A percentile compares a stretch with the other conserved stretches of the same genome.
phyloP scores from a whole-genome alignment of 306 rosid genomes.

The Aeschynomene evenia region DNA sequence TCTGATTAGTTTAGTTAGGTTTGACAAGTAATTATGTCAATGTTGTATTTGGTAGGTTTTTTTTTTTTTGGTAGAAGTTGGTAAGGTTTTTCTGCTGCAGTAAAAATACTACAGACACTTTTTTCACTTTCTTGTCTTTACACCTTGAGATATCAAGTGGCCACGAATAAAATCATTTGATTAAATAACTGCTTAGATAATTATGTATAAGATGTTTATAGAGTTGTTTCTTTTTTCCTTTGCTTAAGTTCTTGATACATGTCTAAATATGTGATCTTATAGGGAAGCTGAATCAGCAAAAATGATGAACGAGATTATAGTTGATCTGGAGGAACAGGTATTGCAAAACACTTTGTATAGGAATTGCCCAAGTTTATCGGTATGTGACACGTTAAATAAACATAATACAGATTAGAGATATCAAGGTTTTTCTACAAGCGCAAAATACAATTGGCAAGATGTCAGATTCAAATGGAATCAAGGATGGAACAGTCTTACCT shows the following conservation, averaged over 20 bases:
- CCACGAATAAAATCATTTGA: not conserved
- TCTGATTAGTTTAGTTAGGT: not conserved
- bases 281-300: constrained; percentile 64
- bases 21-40: not conserved
- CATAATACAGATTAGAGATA: constrained; percentile 70
- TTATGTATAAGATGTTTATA: not conserved
- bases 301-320: constrained; percentile 51
- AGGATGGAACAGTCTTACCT: constrained; percentile 77
- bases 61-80: no score
- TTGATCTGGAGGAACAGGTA: constrained; percentile 96
- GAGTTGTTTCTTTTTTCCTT: constrained; percentile 8
- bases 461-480: constrained; percentile 67
- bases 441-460: constrained; percentile 69
- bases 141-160: not conserved
- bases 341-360: constrained; percentile 10
- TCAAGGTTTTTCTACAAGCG: constrained; percentile 69
- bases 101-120: not conserved
- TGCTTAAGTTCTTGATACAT: constrained; percentile 21
- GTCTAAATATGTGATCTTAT: constrained; percentile 33
- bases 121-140: not conserved
- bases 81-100: not conserved
- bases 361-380: not conserved
- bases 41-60: not conserved
- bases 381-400: constrained; percentile 22
- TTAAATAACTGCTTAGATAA: not conserved